phyloP scores from a whole-genome alignment of 2,329 filamentous ascomycete genomes.

The Neurospora sp. region DNA sequence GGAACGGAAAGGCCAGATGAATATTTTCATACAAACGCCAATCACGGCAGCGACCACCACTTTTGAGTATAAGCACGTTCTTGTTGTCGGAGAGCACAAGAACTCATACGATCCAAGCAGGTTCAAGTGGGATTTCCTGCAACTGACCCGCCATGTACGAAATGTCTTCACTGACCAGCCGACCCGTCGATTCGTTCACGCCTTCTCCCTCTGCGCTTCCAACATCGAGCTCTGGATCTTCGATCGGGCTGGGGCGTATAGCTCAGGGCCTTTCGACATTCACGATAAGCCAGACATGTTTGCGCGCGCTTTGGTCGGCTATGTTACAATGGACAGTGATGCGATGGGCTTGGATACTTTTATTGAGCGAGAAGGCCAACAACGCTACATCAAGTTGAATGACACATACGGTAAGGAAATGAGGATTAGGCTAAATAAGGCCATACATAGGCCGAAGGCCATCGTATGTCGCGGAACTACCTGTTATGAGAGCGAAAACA shows the following conservation, averaged over 20 bases:
- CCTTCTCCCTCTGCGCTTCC: conserved; percentile 24
- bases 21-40: too few relatives aligned
- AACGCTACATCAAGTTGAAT: neutral
- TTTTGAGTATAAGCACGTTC: neutral
- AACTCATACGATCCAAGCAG: neutral
- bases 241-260: conserved; percentile 27
- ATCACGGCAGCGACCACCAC: too few relatives aligned
- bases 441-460: neutral
- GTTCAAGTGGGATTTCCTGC: neutral
- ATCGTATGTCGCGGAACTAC: conserved; percentile 19
- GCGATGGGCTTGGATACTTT: conserved; percentile 15
- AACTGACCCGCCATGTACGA: neutral
- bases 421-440: neutral
- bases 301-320: conserved; percentile 21
- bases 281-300: conserved; percentile 20
- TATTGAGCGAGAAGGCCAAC: conserved; percentile 15
- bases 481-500: conserved; percentile 15
- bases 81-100: neutral
- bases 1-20: too few relatives aligned
- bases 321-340: conserved; percentile 22
- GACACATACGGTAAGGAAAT: neutral
- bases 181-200: conserved; percentile 26
- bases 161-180: conserved; percentile 23
- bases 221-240: conserved; percentile 26
- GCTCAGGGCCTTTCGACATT: conserved; percentile 22